Percentiles rank a stretch among this genome's conserved stretches.
Evolutionary conservation across 345 rosid species (phyloP).

Genomic region (Rhodamnia argentea): DNA sequence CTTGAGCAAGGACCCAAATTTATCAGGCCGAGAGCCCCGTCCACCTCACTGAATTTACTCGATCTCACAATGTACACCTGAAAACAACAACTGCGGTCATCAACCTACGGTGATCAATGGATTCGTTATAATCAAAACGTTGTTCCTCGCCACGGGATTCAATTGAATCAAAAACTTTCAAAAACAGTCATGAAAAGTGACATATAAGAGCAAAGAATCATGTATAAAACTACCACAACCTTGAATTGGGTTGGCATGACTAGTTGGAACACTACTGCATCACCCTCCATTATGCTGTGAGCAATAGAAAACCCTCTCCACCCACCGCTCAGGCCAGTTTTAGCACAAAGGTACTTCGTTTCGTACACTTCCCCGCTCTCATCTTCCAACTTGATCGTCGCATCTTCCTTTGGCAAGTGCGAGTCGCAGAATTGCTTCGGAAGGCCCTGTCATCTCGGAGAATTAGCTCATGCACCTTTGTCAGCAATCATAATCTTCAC

Average conservation of each 20-base stretch:
- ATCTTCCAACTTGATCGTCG: constrained; percentile 3
- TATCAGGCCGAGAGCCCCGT: constrained; percentile 6
- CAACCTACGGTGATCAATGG: background rate
- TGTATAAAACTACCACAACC: background rate
- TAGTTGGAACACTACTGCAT: constrained; percentile 15
- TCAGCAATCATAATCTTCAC: background rate
- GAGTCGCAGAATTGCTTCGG: background rate
- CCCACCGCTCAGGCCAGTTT: constrained; percentile 11
- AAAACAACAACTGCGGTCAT: background rate
- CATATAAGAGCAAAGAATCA: background rate
- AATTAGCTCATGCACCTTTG: background rate
- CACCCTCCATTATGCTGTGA: constrained; percentile 3
- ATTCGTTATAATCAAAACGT: background rate
- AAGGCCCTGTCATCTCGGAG: background rate
- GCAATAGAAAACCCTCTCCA: constrained; percentile 12
- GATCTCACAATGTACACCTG: constrained; percentile 6
- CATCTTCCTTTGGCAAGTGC: constrained; percentile 16
- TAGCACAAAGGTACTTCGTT: constrained; percentile 5
- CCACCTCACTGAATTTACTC: background rate
- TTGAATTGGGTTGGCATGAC: constrained; percentile 10
- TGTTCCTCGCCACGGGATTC: background rate
- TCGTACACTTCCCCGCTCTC: background rate
- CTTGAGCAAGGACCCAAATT: background rate
- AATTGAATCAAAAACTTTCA: background rate
- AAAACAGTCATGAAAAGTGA: background rate